Conservation (phyloP, 495 filamentous ascomycete genomes). For the Elasticomyces elasticus region DNA sequence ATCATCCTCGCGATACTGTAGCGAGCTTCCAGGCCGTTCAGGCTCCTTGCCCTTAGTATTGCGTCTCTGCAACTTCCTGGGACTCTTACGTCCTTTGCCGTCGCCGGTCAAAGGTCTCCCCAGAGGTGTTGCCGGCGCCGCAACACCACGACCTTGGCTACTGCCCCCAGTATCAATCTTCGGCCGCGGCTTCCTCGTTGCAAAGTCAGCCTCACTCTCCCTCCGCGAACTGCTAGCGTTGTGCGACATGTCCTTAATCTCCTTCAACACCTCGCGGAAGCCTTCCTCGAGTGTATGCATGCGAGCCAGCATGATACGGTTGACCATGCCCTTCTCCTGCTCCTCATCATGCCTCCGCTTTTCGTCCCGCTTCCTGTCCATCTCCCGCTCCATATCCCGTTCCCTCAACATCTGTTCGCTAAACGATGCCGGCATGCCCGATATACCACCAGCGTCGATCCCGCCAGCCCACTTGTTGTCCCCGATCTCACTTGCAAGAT, state of each 20-base stretch:
- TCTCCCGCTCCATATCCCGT: slow-evolving; percentile 17
- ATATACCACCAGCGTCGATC: slow-evolving; percentile 68
- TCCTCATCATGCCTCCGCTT: slow-evolving; percentile 37
- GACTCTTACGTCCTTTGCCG: slow-evolving; percentile 8
- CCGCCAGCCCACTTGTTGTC: slow-evolving; percentile 45
- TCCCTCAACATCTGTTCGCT: slow-evolving; percentile 31
- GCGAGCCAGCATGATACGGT: slow-evolving; percentile 72
- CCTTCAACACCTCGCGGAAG: slow-evolving; percentile 72
- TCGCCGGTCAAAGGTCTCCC: not conserved
- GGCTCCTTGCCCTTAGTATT: slow-evolving; percentile 11
- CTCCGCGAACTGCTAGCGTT: slow-evolving; percentile 15
- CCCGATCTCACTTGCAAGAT: slow-evolving; percentile 63
- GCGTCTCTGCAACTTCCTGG: slow-evolving; percentile 12
- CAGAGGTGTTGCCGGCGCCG: slow-evolving; percentile 1
- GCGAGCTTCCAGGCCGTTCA: not conserved
- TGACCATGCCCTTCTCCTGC: slow-evolving; percentile 58
- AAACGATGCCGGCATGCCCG: slow-evolving; percentile 32
- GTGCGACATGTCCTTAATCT: slow-evolving; percentile 52
- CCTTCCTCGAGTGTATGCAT: slow-evolving; percentile 87
- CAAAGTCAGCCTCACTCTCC: slow-evolving; percentile 9
- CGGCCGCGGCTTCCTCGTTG: not conserved
- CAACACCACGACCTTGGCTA: not conserved
- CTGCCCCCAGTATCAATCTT: slow-evolving; percentile 3
- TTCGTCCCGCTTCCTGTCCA: slow-evolving; percentile 6
- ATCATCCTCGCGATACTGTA: not conserved